Conservation (phyloP, 768 basidiomycete genomes). For the Auriscalpium microsporum region DNA sequence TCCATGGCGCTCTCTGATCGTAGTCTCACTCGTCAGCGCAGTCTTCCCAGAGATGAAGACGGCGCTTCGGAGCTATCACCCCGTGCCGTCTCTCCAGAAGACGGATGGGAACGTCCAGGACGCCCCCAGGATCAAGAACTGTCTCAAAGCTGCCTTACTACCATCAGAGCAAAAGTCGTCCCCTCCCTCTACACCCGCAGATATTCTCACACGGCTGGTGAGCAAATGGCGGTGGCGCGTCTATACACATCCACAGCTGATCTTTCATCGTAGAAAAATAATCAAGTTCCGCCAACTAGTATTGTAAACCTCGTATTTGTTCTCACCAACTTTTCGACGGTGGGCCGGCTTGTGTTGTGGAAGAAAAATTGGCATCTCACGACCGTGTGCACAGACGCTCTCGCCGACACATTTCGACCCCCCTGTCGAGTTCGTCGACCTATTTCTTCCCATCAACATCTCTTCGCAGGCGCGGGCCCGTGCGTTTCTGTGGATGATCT, state of each 20-base stretch:
- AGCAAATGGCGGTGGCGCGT: conserved; percentile 21
- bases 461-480: conserved; percentile 65
- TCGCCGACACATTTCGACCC: conserved; percentile 64
- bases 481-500: conserved; percentile 79
- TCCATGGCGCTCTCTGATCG: conserved; percentile 6
- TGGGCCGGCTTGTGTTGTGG: conserved; percentile 28
- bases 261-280: conserved; percentile 36
- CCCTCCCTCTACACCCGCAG: conserved; percentile 66
- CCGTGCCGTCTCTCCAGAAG: conserved; percentile 83
- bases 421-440: conserved; percentile 67
- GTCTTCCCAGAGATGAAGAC: conserved; percentile 95
- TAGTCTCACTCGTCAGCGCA: conserved; percentile 22
- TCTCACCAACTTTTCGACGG: conserved; percentile 68
- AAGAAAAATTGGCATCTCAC: neutral
- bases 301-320: conserved; percentile 83
- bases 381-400: conserved; percentile 20
- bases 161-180: conserved; percentile 57
- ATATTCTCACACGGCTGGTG: conserved; percentile 62
- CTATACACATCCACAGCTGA: conserved; percentile 1
- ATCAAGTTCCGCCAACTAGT: conserved; percentile 70
- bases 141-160: conserved; percentile 73
- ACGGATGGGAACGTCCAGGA: conserved; percentile 85
- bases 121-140: conserved; percentile 87
- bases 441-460: conserved; percentile 72
- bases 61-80: conserved; percentile 81